Conservation (phyloP, 2,329 filamentous ascomycete species). For the Cordyceps cicadae region DNA sequence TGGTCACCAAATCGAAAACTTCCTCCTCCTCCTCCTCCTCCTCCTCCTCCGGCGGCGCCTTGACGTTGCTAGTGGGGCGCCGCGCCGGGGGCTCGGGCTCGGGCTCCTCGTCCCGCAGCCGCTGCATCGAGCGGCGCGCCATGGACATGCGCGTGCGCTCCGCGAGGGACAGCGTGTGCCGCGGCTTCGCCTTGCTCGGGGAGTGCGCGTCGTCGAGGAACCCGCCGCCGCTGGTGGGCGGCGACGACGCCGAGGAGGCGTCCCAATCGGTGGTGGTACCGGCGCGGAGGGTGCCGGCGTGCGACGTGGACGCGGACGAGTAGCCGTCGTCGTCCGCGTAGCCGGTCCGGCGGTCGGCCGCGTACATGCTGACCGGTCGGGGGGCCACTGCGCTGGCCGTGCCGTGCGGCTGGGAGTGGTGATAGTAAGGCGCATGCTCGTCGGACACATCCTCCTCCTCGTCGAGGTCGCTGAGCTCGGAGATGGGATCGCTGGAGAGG, state of each 20-base stretch:
- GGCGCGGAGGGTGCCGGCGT: background rate
- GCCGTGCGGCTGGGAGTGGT: background rate
- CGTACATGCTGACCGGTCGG: slow-evolving; percentile 1
- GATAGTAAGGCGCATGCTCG: slow-evolving; percentile 14
- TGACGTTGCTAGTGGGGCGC: background rate
- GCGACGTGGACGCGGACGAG: slow-evolving; percentile 1
- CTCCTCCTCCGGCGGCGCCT: slow-evolving; percentile 4
- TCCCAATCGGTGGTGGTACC: slow-evolving; percentile 3
- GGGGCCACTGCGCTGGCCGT: background rate
- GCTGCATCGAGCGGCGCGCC: slow-evolving; percentile 46
- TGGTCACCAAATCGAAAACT: slow-evolving; percentile 36
- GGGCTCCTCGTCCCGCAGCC: slow-evolving; percentile 24
- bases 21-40: slow-evolving; percentile 22
- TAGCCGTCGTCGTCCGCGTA: slow-evolving; percentile 8
- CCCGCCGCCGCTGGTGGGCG: background rate
- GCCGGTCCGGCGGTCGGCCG: background rate
- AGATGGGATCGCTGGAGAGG: slow-evolving; percentile 27
- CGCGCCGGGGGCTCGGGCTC: slow-evolving; percentile 13
- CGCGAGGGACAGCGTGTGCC: slow-evolving; percentile 55
- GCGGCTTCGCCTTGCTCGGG: slow-evolving; percentile 43
- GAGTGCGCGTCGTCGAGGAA: slow-evolving; percentile 24
- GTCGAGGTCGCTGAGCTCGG: slow-evolving; percentile 35
- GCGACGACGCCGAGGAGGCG: background rate
- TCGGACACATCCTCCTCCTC: slow-evolving; percentile 39
- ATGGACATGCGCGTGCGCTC: slow-evolving; percentile 80